These are phyloP conservation scores for Phaeoacremonium minimum DNA, from an alignment of 2,329 filamentous ascomycete species.

Conservation along the genomic window DNA sequence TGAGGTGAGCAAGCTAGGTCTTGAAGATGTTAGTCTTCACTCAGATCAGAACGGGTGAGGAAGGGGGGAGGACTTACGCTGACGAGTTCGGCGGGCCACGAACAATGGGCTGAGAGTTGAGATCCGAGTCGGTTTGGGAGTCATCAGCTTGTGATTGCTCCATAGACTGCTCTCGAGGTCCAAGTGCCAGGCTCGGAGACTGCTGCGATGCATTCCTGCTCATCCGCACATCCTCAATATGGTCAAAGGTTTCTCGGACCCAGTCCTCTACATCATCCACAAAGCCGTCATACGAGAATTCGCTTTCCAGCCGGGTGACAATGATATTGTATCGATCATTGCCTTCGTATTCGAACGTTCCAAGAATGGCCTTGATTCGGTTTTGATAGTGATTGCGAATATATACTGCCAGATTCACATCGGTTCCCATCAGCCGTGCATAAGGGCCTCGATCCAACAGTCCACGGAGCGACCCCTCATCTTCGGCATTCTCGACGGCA, in stretches of 20 bases:
- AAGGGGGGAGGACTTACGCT: not conserved
- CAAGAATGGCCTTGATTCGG: slow-evolving; percentile 1
- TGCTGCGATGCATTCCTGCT: not conserved
- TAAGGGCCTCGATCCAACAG: slow-evolving; percentile 5
- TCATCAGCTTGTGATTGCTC: not conserved
- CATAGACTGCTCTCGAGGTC: too few relatives aligned
- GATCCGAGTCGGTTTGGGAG: not conserved
- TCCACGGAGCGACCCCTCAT: slow-evolving; percentile 1
- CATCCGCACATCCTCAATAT: not conserved
- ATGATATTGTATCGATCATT: too few relatives aligned
- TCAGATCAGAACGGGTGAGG: not conserved
- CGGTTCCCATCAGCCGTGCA: not conserved
- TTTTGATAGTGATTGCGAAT: not conserved
- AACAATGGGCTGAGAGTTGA: not conserved
- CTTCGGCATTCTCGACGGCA: not conserved
- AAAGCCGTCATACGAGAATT: slow-evolving; percentile 7
- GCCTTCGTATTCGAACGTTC: slow-evolving; percentile 1
- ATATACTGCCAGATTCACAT: not conserved
- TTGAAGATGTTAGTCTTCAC: too few relatives aligned
- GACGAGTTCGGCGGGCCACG: not conserved
- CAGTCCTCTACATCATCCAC: slow-evolving; percentile 6
- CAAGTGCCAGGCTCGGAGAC: too few relatives aligned
- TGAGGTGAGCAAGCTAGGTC: too few relatives aligned
- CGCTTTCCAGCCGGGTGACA: slow-evolving; percentile 5
- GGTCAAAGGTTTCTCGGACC: slow-evolving; percentile 1